Base-by-base conservation (phyloP, 2,329 filamentous ascomycete species). In the Tetracladium maxilliforme region DNA sequence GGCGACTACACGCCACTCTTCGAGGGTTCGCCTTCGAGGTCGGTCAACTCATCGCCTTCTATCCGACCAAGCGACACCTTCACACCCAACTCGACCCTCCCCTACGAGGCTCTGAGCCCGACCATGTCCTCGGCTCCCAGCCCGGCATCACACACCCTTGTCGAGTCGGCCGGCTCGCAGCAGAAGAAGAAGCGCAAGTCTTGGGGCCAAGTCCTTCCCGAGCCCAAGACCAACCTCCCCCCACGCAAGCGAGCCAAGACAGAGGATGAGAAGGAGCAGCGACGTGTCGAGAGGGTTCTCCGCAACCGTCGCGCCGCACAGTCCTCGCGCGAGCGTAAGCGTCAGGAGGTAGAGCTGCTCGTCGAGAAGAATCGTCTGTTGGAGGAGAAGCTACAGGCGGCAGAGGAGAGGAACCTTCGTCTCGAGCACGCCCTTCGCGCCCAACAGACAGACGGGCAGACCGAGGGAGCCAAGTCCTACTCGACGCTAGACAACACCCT, bases 111-210 rank as follows among this genome's bases (percentile, higher is more conserved):
- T n/a, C n/a, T n/a, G n/a, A n/a, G n/a, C n/a, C n/a, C n/a, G n/a
- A n/a, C n/a, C n/a, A n/a, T n/a, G n/a, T n/a, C n/a, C n/a, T n/a
- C n/a, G n/a, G n/a, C n/a, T n/a, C n/a, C n/a, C n/a, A n/a, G n/a
- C n/a, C n/a, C n/a, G n/a, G n/a, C n/a, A n/a, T n/a, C n/a, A n/a
- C n/a, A n/a, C n/a, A n/a, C n/a, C n/a, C n/a, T n/a, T n/a, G n/a
- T n/a, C n/a, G n/a, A n/a, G n/a, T n/a, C n/a, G n/a, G n/a, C n/a
- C n/a, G n/a, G n/a, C n/a, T n/a, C n/a, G n/a, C n/a, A n/a, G n/a
- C n/a, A n/a, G n/a, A n/a, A n/a, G n/a, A 94, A 94, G 70, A 94
- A 94, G 70, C 68, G 90, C 43, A 98, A 95, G 59, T 95, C 90
- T 24, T 98, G 90, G 90, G 90, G 90, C 24, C 90, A 98, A 54